A percentile compares a stretch with the other conserved stretches of the same genome.
phyloP scores from a whole-genome alignment of 139 green algal species.

The Limnomonas spitsbergensis region DNA sequence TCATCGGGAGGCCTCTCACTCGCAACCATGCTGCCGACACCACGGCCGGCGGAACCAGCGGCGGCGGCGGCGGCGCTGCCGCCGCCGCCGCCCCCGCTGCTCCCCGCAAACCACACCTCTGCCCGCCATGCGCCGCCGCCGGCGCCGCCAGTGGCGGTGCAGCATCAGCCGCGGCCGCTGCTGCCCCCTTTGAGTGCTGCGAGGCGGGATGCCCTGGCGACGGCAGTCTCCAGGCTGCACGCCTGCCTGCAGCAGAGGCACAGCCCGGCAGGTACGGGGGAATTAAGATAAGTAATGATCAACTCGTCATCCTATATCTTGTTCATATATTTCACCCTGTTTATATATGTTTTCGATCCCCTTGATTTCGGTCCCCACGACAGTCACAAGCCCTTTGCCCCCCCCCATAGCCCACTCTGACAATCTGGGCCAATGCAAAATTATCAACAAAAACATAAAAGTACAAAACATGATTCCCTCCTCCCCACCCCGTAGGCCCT shows the following conservation, averaged over 20 bases:
- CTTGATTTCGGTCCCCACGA: too few relatives aligned
- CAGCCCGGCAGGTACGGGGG: too few relatives aligned
- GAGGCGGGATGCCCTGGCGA: neutral
- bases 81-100: neutral
- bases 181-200: slow-evolving; percentile 5
- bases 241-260: neutral
- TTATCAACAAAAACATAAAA: too few relatives aligned
- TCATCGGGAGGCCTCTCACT: neutral
- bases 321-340: too few relatives aligned
- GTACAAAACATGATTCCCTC: too few relatives aligned
- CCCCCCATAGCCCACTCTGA: too few relatives aligned
- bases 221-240: neutral
- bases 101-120: neutral
- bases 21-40: neutral
- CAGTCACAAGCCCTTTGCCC: too few relatives aligned
- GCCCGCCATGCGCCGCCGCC: neutral
- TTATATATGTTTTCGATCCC: too few relatives aligned
- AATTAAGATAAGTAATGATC: too few relatives aligned
- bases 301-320: too few relatives aligned
- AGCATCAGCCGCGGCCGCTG: neutral
- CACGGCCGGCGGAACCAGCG: neutral
- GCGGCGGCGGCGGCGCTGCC: neutral
- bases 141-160: neutral
- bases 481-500: too few relatives aligned
- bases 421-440: too few relatives aligned